phyloP scores from a whole-genome alignment of 1,284 basidiomycete species.

The Quambalaria eucalypti region DNA sequence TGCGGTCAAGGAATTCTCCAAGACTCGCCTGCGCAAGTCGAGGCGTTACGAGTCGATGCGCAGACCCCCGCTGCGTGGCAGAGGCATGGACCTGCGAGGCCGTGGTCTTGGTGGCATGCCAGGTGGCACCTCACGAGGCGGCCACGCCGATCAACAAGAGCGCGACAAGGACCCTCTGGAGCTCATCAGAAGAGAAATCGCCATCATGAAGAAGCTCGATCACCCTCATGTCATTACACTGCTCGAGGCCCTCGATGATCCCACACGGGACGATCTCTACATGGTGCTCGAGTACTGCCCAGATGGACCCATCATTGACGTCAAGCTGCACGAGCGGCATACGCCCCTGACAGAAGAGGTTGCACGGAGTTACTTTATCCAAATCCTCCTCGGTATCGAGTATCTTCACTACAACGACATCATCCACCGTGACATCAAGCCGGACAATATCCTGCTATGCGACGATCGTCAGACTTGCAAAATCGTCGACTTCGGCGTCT shows the following conservation, averaged over 20 bases:
- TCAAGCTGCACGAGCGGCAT: slow-evolving; percentile 39
- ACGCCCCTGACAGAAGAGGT: slow-evolving; percentile 42
- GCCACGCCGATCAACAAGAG: background rate
- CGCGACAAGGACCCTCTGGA: slow-evolving; percentile 29
- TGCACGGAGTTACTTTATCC: slow-evolving; percentile 52
- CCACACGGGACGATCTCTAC: slow-evolving; percentile 52
- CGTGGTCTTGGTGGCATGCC: too few species aligned
- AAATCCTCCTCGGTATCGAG: slow-evolving; percentile 52
- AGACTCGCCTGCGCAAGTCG: slow-evolving; percentile 33
- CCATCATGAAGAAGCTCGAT: slow-evolving; percentile 38
- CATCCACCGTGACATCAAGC: slow-evolving; percentile 53
- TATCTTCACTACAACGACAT: slow-evolving; percentile 55
- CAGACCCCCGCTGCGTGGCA: background rate
- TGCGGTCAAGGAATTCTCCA: slow-evolving; percentile 43
- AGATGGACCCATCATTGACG: slow-evolving; percentile 52
- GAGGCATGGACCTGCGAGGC: slow-evolving; percentile 4
- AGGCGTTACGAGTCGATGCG: slow-evolving; percentile 10
- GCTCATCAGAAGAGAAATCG: slow-evolving; percentile 39
- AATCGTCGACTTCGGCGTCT: slow-evolving; percentile 56
- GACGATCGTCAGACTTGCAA: slow-evolving; percentile 52
- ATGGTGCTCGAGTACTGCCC: slow-evolving; percentile 47
- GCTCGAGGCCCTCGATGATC: slow-evolving; percentile 55
- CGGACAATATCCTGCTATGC: slow-evolving; percentile 54
- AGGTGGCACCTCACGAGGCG: background rate
- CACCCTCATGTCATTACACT: slow-evolving; percentile 51